Evolutionary conservation across 73 alveolate genomes (phyloP).

Genomic region (Stentor roeselii): DNA sequence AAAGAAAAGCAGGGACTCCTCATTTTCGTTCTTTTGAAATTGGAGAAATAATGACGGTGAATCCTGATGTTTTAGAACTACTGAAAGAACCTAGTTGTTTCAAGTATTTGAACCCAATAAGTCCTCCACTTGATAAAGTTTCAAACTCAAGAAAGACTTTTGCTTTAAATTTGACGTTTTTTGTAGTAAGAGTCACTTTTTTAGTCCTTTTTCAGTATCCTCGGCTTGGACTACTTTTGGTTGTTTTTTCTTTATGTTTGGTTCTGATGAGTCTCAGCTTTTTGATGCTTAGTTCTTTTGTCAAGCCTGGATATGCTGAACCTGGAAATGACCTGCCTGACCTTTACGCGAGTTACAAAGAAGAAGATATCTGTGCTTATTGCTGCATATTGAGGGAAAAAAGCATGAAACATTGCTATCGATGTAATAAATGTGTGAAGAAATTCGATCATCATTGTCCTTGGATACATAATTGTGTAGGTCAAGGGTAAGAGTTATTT

Average conservation of each 20-base stretch:
- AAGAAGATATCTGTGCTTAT: not conserved
- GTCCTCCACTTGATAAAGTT: not conserved
- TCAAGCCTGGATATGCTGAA: not conserved
- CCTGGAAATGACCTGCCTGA: not conserved
- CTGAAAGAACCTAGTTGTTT: not conserved
- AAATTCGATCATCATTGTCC: slow-evolving; percentile 55
- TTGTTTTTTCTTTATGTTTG: not conserved
- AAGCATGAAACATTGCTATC: slow-evolving; percentile 45
- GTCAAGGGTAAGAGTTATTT: slow-evolving; percentile 6
- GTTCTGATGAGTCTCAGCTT: not conserved
- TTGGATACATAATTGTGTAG: slow-evolving; percentile 51
- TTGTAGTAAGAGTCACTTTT: not conserved
- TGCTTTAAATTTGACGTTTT: not conserved
- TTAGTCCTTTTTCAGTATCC: too few relatives aligned
- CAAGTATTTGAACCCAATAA: too few relatives aligned
- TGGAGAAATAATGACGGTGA: not conserved
- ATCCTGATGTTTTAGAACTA: not conserved
- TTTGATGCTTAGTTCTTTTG: not conserved
- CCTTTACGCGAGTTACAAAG: not conserved
- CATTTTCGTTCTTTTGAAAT: not conserved
- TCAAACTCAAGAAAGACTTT: not conserved
- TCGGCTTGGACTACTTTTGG: not conserved
- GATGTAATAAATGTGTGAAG: slow-evolving; percentile 45
- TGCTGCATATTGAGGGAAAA: not conserved
- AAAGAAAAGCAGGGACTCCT: not conserved